Conservation (phyloP, 495 filamentous ascomycete species). For the Penicillium turbatum region DNA sequence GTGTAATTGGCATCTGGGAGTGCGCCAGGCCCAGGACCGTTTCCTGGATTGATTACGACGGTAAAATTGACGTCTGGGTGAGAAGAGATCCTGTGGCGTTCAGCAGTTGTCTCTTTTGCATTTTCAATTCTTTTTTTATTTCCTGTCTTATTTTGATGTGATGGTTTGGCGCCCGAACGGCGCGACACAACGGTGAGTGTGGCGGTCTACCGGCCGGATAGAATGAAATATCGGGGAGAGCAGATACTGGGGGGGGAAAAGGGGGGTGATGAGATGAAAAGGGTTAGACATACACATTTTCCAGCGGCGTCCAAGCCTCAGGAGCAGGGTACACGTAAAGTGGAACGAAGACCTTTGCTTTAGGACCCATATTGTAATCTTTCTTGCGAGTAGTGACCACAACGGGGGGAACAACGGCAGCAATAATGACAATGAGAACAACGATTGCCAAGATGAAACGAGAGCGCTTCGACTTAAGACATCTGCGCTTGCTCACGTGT, state of each 20-base stretch:
- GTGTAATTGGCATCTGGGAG: constrained; percentile 51
- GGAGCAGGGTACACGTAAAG: constrained; percentile 53
- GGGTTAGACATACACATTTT: constrained; percentile 40
- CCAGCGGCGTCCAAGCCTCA: constrained; percentile 48
- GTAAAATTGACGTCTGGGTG: constrained; percentile 48
- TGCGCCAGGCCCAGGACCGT: constrained; percentile 45
- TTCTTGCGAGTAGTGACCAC: constrained; percentile 34
- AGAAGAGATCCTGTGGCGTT: constrained; percentile 35
- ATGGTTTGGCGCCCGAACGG: constrained; percentile 7
- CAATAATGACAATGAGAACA: constrained; percentile 31
- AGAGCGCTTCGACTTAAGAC: constrained; percentile 29
- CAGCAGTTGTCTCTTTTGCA: constrained; percentile 15
- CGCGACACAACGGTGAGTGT: constrained; percentile 7
- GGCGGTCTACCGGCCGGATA: constrained; percentile 21
- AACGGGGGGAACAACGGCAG: constrained; percentile 33
- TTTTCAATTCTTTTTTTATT: constrained; percentile 4
- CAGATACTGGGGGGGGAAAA: constrained; percentile 3
- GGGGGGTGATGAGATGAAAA: constrained; percentile 10
- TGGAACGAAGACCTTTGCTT: constrained; percentile 47
- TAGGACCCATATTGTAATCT: constrained; percentile 39
- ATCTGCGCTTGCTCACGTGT: constrained; percentile 37
- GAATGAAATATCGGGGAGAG: constrained; percentile 9
- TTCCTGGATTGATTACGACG: constrained; percentile 53
- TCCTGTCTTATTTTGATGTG: constrained; percentile 2
- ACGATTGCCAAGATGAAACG: constrained; percentile 24